Conservation (phyloP, 768 basidiomycete genomes). For the Hygrocybe coccinea region DNA sequence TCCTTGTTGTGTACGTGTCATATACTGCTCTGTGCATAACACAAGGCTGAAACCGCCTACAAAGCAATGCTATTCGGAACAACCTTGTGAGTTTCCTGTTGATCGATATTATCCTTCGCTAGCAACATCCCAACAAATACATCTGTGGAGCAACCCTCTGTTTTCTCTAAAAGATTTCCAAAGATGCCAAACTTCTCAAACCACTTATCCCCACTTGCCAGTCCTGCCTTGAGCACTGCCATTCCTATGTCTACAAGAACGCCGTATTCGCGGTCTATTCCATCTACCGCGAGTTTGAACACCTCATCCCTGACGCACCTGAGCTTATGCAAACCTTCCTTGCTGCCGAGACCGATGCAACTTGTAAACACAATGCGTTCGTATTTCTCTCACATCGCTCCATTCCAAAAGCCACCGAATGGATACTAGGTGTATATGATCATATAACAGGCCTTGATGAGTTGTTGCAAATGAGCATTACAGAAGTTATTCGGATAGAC, state of each 20-base stretch:
- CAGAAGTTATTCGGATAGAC: constrained; percentile 89
- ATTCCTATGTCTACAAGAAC: constrained; percentile 96
- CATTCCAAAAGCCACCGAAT: constrained; percentile 87
- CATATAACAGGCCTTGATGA: no score
- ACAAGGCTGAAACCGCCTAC: no score
- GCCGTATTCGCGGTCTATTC: constrained; percentile 95
- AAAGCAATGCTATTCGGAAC: constrained; percentile 95
- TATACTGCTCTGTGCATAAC: no score
- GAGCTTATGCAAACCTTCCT: constrained; percentile 96
- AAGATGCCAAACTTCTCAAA: no score
- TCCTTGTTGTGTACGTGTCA: no score
- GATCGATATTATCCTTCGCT: constrained; percentile 2
- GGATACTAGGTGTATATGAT: no score
- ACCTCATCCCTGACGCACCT: constrained; percentile 93
- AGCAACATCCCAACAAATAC: constrained; percentile 99
- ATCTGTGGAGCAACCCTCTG: no score
- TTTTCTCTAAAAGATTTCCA: no score
- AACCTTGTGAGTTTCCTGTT: constrained; percentile 65
- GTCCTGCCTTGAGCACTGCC: constrained; percentile 92
- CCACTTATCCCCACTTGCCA: constrained; percentile 93
- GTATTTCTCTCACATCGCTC: constrained; percentile 85
- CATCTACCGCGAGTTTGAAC: constrained; percentile 90
- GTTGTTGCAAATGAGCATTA: no score
- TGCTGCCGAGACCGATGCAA: constrained; percentile 90
- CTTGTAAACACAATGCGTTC: constrained; percentile 96